Evolutionary conservation across 2,329 filamentous ascomycete genomes (phyloP).

Genomic region (Pseudocercospora musae): DNA sequence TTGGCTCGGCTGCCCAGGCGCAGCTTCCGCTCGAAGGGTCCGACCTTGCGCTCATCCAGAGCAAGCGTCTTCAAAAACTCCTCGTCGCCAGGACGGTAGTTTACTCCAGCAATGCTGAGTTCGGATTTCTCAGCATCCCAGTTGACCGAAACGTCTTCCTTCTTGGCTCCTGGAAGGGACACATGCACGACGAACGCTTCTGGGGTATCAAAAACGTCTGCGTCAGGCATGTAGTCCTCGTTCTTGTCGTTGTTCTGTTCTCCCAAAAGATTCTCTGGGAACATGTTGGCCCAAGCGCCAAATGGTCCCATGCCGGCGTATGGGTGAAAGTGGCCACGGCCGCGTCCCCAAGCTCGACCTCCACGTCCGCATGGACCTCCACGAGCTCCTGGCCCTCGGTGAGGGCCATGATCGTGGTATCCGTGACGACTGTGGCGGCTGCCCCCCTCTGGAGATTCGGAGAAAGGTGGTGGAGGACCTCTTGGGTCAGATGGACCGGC

Average conservation of each 20-base stretch:
- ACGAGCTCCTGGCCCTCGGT: conserved; percentile 30
- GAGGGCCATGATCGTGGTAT: conserved; percentile 27
- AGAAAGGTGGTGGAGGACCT: conserved; percentile 24
- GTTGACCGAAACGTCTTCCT: conserved; percentile 72
- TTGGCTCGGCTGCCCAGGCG: conserved; percentile 54
- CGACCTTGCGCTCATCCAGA: conserved; percentile 66
- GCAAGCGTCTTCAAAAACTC: conserved; percentile 65
- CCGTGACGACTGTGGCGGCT: conserved; percentile 18
- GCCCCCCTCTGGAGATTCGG: conserved; percentile 14
- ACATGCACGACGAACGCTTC: conserved; percentile 65
- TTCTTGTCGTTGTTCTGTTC: conserved; percentile 22
- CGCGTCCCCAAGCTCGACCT: conserved; percentile 27
- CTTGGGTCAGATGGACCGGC: conserved; percentile 26
- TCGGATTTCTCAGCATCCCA: conserved; percentile 68
- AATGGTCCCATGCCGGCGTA: conserved; percentile 25
- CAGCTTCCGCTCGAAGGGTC: conserved; percentile 70
- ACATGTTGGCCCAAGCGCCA: conserved; percentile 33
- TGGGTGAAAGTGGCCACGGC: conserved; percentile 21
- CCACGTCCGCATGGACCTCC: conserved; percentile 30
- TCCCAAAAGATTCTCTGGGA: conserved; percentile 39
- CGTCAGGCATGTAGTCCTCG: conserved; percentile 58
- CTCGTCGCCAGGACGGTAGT: conserved; percentile 67
- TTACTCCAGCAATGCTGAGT: conserved; percentile 67
- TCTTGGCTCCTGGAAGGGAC: conserved; percentile 73
- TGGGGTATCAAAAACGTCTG: conserved; percentile 71